These are phyloP conservation scores for Pyrus hybrid DNA, from an alignment of 331 rosid genomes.

Conservation along the genomic window DNA sequence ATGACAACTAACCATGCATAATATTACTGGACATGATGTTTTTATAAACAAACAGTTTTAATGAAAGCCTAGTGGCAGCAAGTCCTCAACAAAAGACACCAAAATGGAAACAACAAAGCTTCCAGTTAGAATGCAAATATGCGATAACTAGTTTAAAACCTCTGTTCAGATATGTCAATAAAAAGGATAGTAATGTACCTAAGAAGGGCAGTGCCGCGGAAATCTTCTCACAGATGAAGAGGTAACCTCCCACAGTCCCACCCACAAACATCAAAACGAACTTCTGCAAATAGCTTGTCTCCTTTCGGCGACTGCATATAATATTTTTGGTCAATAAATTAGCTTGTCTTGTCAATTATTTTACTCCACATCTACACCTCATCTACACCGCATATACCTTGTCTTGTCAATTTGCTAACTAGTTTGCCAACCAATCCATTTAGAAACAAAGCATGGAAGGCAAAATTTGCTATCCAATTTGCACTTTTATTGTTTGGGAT, in stretches of 20 bases:
- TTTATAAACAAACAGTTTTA: neutral
- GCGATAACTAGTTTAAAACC: neutral
- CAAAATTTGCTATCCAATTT: too few relatives aligned
- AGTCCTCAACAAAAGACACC: neutral
- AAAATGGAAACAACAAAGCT: neutral
- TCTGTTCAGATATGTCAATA: neutral
- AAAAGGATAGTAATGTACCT: slow-evolving; percentile 36
- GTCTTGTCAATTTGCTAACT: too few relatives aligned
- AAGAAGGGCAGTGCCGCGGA: slow-evolving; percentile 84
- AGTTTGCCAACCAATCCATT: too few relatives aligned
- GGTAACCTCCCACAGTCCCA: slow-evolving; percentile 88
- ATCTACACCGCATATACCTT: too few relatives aligned
- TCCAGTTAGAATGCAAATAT: neutral
- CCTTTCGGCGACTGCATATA: slow-evolving; percentile 82
- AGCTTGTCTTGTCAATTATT: too few relatives aligned
- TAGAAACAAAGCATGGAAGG: too few relatives aligned
- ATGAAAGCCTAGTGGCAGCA: neutral
- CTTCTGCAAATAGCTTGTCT: slow-evolving; percentile 84
- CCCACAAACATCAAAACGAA: slow-evolving; percentile 89
- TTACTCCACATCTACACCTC: too few relatives aligned
- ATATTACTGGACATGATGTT: neutral
- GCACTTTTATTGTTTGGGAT: too few relatives aligned
- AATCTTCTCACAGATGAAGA: slow-evolving; percentile 89
- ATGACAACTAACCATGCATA: neutral
- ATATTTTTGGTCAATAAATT: neutral